Base-by-base conservation (phyloP, 148 eudicot species). In the Diospyros lotus region DNA sequence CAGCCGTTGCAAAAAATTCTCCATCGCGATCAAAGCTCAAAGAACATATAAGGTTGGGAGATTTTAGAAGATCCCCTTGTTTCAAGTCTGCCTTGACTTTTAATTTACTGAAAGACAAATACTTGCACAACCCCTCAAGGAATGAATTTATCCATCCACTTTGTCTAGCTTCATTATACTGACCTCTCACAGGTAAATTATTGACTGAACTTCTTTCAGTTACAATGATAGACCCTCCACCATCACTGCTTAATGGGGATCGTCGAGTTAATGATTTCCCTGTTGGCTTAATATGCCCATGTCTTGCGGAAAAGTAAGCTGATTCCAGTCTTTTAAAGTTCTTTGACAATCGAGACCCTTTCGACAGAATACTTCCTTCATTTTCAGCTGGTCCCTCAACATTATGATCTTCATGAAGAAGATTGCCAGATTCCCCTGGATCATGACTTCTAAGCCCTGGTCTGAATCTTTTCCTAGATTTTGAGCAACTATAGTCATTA, bases 1-100 rank as follows among this genome's bases (percentile, higher is more conserved):
- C 99, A 74, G 98, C 99, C 11, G 91, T 91, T 14, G 99, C 99
- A 64, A 95, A 93, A 82, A 89, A 89, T 55, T 93, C 94, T 46
- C 99, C 97, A 80, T 91, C 99, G 1, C 97, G 96, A 72, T 95
- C 97, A 66, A 93, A 95, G 72, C 91, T 84, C 74, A 95, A 80
- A 72, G 97, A 90, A 84, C 97, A 93, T 5, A 95, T 94, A 71
- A 95, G 86, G 81, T 95, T 95, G 59, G 97, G 89, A 64, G 99
- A 91, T 72, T 86, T 91, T 45, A 93, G 82, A 55, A 93, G 94
- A 86, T 95, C 98, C 42, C 93, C 98, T 86, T 95, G 99, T 84
- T 89, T 95, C 80, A 93, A 80, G 59, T 95, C 93, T 58, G 99
- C 99, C 83, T 89, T 95, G 12, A 87, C 98, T 75, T 84, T 84